Percentiles rank a stretch among this genome's conserved stretches.
These are phyloP conservation scores for Chlorella sp. DNA, from an alignment of 139 green algal genomes.

Conservation along the genomic window DNA sequence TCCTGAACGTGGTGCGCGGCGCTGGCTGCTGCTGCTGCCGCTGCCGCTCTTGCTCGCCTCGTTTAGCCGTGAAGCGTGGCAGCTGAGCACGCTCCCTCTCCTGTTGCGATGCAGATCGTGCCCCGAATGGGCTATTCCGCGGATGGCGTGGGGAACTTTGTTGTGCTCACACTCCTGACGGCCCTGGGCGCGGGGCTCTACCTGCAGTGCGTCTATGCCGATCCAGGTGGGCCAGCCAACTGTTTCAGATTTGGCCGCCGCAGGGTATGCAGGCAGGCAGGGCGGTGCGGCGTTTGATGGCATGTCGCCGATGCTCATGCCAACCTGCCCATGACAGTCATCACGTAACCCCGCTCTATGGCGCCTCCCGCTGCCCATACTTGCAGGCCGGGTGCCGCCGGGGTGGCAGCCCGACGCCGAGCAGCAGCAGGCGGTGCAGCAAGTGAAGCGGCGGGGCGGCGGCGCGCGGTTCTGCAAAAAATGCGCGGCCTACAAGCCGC, in stretches of 20 bases:
- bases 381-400: conserved; percentile 42
- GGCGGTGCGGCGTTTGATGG: too few species aligned
- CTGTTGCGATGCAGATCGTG: conserved; percentile 56
- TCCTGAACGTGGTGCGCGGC: conserved; percentile 31
- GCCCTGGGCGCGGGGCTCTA: not conserved
- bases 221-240: conserved; percentile 49
- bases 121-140: conserved; percentile 73
- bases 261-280: not conserved
- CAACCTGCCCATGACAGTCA: not conserved
- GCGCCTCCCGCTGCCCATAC: not conserved
- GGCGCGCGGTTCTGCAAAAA: conserved; percentile 80
- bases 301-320: not conserved
- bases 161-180: conserved; percentile 52
- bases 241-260: not conserved
- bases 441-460: conserved; percentile 51
- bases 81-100: not conserved
- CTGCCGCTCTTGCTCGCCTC: not conserved
- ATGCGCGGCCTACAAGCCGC: conserved; percentile 83
- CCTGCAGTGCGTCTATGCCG: conserved; percentile 31
- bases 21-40: not conserved
- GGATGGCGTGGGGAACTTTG: conserved; percentile 65
- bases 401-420: conserved; percentile 58
- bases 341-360: not conserved
- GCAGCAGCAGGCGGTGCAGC: not conserved
- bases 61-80: not conserved